A percentile compares a stretch with the other conserved stretches of the same genome.
Conservation (phyloP, 257 asterid species). For the Solanum paucissectum region DNA sequence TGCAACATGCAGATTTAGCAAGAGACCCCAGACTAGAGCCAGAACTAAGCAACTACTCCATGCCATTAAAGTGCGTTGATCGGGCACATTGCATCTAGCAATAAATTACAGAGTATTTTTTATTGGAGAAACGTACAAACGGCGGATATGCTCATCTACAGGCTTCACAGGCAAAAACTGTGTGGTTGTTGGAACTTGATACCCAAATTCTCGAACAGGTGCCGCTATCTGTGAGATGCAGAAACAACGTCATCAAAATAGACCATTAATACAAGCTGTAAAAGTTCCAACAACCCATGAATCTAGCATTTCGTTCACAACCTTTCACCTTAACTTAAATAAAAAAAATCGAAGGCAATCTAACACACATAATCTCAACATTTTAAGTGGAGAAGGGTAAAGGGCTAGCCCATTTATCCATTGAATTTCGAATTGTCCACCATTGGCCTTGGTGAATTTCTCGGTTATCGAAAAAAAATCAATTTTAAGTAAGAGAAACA, state of each 20-base stretch:
- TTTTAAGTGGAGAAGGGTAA: background rate
- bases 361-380: background rate
- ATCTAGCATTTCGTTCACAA: background rate
- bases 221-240: slow-evolving; percentile 33
- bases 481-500: background rate
- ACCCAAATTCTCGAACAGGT: slow-evolving; percentile 29
- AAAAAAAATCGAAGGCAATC: background rate
- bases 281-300: background rate
- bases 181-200: slow-evolving; percentile 31
- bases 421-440: background rate
- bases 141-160: slow-evolving; percentile 35
- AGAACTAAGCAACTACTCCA: background rate
- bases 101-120: background rate
- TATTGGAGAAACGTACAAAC: slow-evolving; percentile 41
- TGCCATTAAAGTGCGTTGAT: background rate
- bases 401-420: background rate
- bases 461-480: background rate
- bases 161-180: slow-evolving; percentile 33
- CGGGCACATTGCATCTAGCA: background rate
- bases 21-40: background rate
- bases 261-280: background rate
- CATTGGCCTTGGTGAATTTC: background rate
- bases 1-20: background rate
- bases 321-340: background rate
- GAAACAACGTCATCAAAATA: background rate